Conservation (phyloP, 768 basidiomycete species). For the Naganishia kalamii region DNA sequence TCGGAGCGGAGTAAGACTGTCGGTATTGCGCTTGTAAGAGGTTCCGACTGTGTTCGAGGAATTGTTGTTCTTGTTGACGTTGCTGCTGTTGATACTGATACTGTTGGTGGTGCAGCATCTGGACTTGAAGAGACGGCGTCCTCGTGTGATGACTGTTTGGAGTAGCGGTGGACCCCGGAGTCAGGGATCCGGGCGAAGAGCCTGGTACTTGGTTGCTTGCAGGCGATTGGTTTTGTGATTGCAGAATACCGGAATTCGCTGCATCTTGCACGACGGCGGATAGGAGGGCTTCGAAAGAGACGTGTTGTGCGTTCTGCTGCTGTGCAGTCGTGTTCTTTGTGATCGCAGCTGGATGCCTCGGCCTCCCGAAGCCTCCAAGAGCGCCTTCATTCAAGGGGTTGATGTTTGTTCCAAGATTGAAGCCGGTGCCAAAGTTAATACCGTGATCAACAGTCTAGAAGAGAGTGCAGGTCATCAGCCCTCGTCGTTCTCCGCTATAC, state of each 20-base stretch:
- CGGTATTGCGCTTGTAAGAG: neutral
- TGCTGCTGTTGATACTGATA: neutral
- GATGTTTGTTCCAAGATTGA: too few relatives aligned
- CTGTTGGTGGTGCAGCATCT: neutral
- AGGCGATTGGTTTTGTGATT: neutral
- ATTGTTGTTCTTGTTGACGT: neutral
- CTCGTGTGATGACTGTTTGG: neutral
- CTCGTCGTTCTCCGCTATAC: neutral
- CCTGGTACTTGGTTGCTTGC: neutral
- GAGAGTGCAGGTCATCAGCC: neutral
- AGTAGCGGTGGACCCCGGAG: neutral
- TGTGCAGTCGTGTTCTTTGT: neutral
- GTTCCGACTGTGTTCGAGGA: neutral
- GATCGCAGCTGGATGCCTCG: neutral
- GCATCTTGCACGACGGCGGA: conserved; percentile 7
- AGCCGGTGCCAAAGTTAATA: neutral
- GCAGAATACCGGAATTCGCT: neutral
- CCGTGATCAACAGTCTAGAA: neutral
- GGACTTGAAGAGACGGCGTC: neutral
- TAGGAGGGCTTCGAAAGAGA: conserved; percentile 8
- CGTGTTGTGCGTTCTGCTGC: neutral
- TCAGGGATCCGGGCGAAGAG: neutral
- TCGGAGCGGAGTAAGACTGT: neutral
- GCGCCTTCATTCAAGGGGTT: neutral
- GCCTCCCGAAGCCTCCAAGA: neutral